A percentile compares a stretch with the other conserved stretches of the same genome.
phyloP scores from a whole-genome alignment of 2,329 filamentous ascomycete species.

The Fusarium nisikadoi region DNA sequence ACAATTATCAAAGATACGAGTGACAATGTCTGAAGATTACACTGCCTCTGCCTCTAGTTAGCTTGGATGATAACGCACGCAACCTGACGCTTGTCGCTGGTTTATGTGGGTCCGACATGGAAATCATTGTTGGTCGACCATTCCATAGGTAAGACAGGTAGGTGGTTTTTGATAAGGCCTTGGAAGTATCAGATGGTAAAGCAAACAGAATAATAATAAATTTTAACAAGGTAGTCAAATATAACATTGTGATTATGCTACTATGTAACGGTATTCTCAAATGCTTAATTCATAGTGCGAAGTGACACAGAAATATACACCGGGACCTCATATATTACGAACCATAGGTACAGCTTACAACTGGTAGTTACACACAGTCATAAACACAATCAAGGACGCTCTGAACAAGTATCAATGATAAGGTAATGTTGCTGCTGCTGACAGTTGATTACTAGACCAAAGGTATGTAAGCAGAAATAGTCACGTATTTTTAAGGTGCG shows the following conservation, averaged over 20 bases:
- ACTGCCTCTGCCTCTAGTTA: neutral
- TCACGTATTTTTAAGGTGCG: neutral
- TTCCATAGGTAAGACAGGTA: neutral
- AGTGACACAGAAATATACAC: neutral
- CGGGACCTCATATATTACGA: neutral
- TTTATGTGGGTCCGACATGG: slow-evolving; percentile 7
- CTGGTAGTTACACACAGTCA: neutral
- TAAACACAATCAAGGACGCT: neutral
- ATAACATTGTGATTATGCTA: neutral
- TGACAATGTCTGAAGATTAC: slow-evolving; percentile 12
- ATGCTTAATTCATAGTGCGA: neutral
- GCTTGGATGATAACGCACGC: neutral
- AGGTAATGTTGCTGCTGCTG: neutral
- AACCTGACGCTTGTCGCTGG: slow-evolving; percentile 7
- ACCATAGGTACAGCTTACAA: neutral
- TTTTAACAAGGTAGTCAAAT: neutral
- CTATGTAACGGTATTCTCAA: neutral
- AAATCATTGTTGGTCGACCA: neutral
- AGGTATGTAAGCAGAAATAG: neutral
- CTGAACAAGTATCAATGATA: neutral
- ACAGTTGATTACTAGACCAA: neutral
- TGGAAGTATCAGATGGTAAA: neutral
- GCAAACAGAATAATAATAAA: neutral
- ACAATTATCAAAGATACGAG: slow-evolving; percentile 15
- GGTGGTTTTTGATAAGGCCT: neutral